Evolutionary conservation across 108 stramenopile genomes (phyloP), one percentile per base, ranked within the genome.

Genomic region (Skeletonema costatum): DNA sequence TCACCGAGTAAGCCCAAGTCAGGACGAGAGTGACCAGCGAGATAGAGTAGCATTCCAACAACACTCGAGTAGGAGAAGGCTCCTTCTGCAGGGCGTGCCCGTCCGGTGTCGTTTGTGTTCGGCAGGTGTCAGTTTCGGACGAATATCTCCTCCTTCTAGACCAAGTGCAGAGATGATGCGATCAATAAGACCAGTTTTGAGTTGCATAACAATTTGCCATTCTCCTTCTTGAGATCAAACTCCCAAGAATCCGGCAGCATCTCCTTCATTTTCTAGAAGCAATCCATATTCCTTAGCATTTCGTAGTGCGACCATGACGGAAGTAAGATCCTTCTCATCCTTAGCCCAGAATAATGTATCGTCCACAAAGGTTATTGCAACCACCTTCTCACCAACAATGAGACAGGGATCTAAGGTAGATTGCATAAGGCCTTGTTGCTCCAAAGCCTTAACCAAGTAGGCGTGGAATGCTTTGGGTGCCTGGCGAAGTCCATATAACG

Each of bases 11-110:
- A 1, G 78, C 60, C n/a, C 29, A 88, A 71, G 50, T 85, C 84
- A 25, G 74, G 77, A 11, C 87, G 21, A 41, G 83, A 68, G 38
- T 87, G 77, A 1, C 46, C 70, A 17, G 77, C 21, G 14, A 88
- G 70, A 46, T 88, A 88, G 60, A 85, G 35, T 61, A 88, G 46
- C 83, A 83, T 80, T 62, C 87, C 87, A 32, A 88, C 68, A 38
- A 85, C 60, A 14, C 77, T 75, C 3, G 63, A 50, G 64, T 73
- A 70, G 76, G 59, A 50, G 25, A 35, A n/a, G 76, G 17, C 11
- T 82, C 72, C 74, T 77, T 85, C 38, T 71, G 63, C 32, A 82
- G 78, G 21, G n/a, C n/a, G n/a, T n/a, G n/a, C n/a, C n/a, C n/a
- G n/a, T n/a, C n/a, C 46, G 80, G 83, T 21, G 64, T 77, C n/a